A percentile compares a stretch with the other conserved stretches of the same genome.
Evolutionary conservation across 257 asterid genomes (phyloP).

Genomic region (Echites panduratus): DNA sequence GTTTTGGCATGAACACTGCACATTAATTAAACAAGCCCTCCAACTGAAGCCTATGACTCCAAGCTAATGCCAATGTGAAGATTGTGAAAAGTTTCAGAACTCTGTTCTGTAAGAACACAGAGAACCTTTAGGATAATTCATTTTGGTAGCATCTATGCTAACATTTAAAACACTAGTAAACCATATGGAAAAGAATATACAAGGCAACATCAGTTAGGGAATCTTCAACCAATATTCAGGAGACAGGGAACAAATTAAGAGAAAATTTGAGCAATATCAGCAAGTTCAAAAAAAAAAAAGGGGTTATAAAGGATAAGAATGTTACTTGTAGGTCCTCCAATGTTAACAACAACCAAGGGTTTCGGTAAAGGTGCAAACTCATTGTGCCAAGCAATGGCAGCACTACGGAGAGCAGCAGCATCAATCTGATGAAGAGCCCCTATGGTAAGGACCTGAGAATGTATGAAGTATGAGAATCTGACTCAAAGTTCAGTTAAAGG

Average conservation of each 20-base stretch:
- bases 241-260: background rate
- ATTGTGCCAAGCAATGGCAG: slow-evolving; percentile 83
- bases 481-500: background rate
- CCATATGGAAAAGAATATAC: background rate
- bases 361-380: slow-evolving; percentile 80
- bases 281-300: background rate
- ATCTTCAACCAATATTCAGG: background rate
- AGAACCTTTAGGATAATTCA: background rate
- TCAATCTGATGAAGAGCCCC: slow-evolving; percentile 98
- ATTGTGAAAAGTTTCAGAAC: background rate
- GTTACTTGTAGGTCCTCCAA: slow-evolving; percentile 94
- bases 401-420: slow-evolving; percentile 67
- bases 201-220: background rate
- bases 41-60: background rate
- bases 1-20: background rate
- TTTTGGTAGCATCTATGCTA: background rate
- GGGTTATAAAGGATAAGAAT: slow-evolving; percentile 21
- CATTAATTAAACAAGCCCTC: background rate
- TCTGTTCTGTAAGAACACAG: background rate
- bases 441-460: slow-evolving; percentile 62
- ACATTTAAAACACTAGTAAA: background rate
- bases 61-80: too few relatives aligned
- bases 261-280: background rate
- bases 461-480: background rate
- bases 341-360: slow-evolving; percentile 85